Conservation (phyloP, 768 basidiomycete species). For the Mycena venus region DNA sequence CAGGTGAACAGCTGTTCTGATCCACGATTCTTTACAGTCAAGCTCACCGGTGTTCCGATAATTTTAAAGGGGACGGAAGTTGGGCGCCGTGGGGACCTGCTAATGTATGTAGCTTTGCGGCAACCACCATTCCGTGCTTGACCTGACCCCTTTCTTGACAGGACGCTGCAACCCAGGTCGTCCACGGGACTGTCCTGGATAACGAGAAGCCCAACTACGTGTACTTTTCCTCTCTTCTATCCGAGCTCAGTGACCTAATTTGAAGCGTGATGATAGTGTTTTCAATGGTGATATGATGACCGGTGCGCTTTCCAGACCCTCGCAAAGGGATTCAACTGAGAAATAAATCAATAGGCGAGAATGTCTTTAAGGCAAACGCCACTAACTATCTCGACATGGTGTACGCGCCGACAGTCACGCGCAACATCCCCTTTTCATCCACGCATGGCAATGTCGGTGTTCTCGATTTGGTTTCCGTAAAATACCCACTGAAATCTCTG, state of each 20-base stretch:
- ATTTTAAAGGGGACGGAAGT: constrained; percentile 15
- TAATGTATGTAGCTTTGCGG: background rate
- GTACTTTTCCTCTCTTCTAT: background rate
- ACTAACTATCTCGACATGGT: constrained; percentile 30
- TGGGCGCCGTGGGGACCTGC: constrained; percentile 23
- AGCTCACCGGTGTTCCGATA: background rate
- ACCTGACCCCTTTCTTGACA: background rate
- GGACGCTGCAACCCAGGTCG: constrained; percentile 26
- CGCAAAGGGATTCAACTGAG: background rate
- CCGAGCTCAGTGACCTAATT: background rate
- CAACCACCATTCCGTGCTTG: background rate
- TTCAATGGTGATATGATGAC: constrained; percentile 35
- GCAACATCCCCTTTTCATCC: constrained; percentile 32
- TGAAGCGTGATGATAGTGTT: background rate
- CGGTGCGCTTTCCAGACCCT: constrained; percentile 7
- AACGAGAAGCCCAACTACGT: constrained; percentile 28
- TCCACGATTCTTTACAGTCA: background rate
- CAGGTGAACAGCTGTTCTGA: background rate
- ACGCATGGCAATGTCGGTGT: constrained; percentile 32
- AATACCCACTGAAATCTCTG: background rate
- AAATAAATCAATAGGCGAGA: constrained; percentile 24
- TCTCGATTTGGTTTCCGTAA: background rate
- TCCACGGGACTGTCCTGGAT: constrained; percentile 26
- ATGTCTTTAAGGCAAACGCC: constrained; percentile 28
- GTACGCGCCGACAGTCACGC: constrained; percentile 26